phyloP scores from a whole-genome alignment of 164 flowering plant genomes.

The Tetrastigma voinierianum region DNA sequence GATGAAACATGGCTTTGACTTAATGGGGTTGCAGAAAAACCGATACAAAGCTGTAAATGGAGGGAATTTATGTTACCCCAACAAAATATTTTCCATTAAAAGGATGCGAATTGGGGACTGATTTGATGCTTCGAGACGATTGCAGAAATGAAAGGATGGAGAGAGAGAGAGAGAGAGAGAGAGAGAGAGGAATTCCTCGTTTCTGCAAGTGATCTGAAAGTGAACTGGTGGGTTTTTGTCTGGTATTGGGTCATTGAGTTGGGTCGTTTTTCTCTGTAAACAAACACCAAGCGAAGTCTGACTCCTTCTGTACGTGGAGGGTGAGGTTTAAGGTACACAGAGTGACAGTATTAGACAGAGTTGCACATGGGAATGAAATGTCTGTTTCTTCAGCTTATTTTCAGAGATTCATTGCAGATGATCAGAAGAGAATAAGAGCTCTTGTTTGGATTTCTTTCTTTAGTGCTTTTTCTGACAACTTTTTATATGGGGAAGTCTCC shows the following conservation, averaged over 20 bases:
- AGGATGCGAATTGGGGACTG: constrained; percentile 4
- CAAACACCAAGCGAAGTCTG: not conserved
- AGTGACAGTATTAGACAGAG: not conserved
- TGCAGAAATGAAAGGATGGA: not conserved
- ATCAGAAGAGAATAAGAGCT: constrained; percentile 6
- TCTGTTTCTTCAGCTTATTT: constrained; percentile 17
- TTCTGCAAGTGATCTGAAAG: constrained; percentile 14
- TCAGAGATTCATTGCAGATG: constrained; percentile 9
- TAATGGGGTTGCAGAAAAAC: not conserved
- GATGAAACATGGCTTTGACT: constrained; percentile 24
- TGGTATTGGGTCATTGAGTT: not conserved
- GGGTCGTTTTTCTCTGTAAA: not conserved
- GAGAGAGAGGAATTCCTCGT: constrained; percentile 3
- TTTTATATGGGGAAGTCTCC: too few species aligned
- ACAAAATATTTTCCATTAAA: not conserved
- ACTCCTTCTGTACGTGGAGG: not conserved
- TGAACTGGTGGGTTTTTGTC: constrained; percentile 12
- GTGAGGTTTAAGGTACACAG: not conserved
- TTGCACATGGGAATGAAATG: constrained; percentile 21
- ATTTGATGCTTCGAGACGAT: not conserved
- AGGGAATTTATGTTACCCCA: constrained; percentile 13
- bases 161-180: too few species aligned
- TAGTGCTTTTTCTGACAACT: not conserved
- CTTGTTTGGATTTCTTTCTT: not conserved
- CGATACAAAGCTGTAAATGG: constrained; percentile 10